A percentile compares a stretch with the other conserved stretches of the same genome.
phyloP scores from a whole-genome alignment of 2,329 filamentous ascomycete genomes.

The Colletotrichum destructivum region DNA sequence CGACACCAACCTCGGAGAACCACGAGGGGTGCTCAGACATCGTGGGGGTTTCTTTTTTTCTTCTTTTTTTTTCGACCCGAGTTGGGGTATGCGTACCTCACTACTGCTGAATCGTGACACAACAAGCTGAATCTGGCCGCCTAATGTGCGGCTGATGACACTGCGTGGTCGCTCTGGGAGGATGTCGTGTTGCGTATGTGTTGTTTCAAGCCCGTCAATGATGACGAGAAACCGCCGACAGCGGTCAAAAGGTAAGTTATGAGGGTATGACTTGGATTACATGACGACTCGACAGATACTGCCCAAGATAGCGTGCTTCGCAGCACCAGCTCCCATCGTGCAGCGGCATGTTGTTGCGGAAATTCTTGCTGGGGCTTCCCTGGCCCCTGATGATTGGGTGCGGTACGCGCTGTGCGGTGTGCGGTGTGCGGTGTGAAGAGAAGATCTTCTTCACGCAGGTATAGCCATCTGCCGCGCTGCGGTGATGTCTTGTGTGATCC shows the following conservation, averaged over 20 bases:
- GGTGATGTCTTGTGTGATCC: slow-evolving; percentile 13
- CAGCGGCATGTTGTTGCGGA: background rate
- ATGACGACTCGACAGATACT: background rate
- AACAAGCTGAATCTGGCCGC: background rate
- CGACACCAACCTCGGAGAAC: slow-evolving; percentile 27
- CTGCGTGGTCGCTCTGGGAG: background rate
- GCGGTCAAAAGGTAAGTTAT: background rate
- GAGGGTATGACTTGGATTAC: background rate
- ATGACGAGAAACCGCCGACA: background rate
- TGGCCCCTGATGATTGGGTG: slow-evolving; percentile 34
- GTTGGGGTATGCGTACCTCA: slow-evolving; percentile 2
- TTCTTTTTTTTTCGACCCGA: slow-evolving; percentile 9
- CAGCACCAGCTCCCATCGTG: slow-evolving; percentile 3
- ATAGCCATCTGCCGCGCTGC: slow-evolving; percentile 30
- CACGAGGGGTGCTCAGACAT: slow-evolving; percentile 30
- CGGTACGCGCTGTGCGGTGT: slow-evolving; percentile 39
- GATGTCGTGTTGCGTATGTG: background rate
- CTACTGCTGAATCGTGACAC: background rate
- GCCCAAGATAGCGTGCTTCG: background rate
- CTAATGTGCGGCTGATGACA: background rate
- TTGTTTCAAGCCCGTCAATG: background rate
- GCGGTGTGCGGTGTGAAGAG: slow-evolving; percentile 19
- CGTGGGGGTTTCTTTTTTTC: background rate
- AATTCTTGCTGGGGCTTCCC: background rate
- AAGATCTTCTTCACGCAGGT: slow-evolving; percentile 22